phyloP scores from a whole-genome alignment of 495 filamentous ascomycete species.

The Hypoxylon crocopeplum region DNA sequence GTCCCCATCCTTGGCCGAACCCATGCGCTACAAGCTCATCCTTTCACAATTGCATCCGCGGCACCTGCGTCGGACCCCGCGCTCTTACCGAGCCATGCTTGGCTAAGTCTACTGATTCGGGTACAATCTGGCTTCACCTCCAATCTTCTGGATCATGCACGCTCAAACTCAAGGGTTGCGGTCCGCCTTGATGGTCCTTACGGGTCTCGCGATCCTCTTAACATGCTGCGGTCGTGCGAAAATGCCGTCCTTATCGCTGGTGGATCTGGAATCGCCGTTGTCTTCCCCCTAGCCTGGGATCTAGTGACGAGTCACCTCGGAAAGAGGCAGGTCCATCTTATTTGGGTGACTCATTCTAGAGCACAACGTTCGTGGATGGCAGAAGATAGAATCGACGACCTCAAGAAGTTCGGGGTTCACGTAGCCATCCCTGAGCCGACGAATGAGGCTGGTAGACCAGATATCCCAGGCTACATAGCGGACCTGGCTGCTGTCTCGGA shows the following conservation, averaged over 20 bases:
- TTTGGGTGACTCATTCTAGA: conserved; percentile 63
- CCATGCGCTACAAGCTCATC: conserved; percentile 61
- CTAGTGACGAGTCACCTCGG: conserved; percentile 31
- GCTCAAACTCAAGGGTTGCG: conserved; percentile 41
- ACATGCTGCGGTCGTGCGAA: conserved; percentile 50
- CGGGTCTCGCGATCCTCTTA: conserved; percentile 48
- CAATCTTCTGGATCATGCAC: conserved; percentile 58
- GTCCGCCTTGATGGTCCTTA: conserved; percentile 65
- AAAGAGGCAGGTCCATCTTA: conserved; percentile 54
- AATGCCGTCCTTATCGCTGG: conserved; percentile 63
- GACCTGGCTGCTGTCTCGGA: conserved; percentile 37
- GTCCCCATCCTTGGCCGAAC: conserved; percentile 56
- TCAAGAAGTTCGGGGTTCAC: conserved; percentile 52
- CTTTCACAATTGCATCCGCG: conserved; percentile 67
- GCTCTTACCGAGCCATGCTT: conserved; percentile 41
- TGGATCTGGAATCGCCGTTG: conserved; percentile 68
- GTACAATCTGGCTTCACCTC: conserved; percentile 65
- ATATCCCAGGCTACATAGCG: conserved; percentile 49
- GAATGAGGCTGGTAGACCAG: conserved; percentile 57
- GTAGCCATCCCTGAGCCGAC: conserved; percentile 61
- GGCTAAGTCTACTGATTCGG: conserved; percentile 61
- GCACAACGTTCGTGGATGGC: conserved; percentile 60
- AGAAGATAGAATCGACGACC: conserved; percentile 50
- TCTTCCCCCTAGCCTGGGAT: conserved; percentile 59
- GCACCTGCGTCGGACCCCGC: conserved; percentile 36